Conservation (phyloP, 192 early-diverging fungal species). For the Backusella australiensis region DNA sequence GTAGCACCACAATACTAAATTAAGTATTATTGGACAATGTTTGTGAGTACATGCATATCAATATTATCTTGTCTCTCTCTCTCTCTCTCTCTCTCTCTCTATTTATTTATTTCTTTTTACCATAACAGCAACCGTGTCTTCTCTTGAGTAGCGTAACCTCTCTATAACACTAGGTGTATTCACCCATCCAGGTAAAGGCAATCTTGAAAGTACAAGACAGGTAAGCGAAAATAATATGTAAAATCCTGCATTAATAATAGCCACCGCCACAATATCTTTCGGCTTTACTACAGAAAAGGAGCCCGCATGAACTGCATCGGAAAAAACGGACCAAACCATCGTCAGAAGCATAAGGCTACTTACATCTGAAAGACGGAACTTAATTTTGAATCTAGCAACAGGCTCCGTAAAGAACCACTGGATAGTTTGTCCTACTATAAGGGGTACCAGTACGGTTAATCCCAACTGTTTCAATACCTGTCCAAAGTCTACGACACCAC, state of each 20-base stretch:
- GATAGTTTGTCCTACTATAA: conserved; percentile 59
- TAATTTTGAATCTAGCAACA: conserved; percentile 44
- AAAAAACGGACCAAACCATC: conserved; percentile 72
- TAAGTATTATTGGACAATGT: neutral
- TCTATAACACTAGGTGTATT: conserved; percentile 25
- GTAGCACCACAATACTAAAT: conserved; percentile 63
- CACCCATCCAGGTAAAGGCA: conserved; percentile 27
- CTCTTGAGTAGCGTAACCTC: conserved; percentile 32
- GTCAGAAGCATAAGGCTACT: conserved; percentile 56
- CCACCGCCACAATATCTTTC: conserved; percentile 48
- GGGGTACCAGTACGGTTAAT: conserved; percentile 59
- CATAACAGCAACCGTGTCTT: conserved; percentile 61
- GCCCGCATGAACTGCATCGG: conserved; percentile 60
- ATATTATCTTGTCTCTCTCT: too few species aligned
- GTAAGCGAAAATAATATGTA: conserved; percentile 53
- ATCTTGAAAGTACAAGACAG: conserved; percentile 41
- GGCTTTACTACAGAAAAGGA: conserved; percentile 47
- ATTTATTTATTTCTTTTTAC: conserved; percentile 6
- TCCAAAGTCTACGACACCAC: conserved; percentile 38
- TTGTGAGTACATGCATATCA: neutral
- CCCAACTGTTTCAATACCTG: conserved; percentile 53
- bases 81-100: too few species aligned
- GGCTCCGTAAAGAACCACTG: conserved; percentile 43
- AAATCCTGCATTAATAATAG: conserved; percentile 44
- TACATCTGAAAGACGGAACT: conserved; percentile 51